phyloP scores from a whole-genome alignment of 495 filamentous ascomycete genomes.

The Apiosordaria backusii region DNA sequence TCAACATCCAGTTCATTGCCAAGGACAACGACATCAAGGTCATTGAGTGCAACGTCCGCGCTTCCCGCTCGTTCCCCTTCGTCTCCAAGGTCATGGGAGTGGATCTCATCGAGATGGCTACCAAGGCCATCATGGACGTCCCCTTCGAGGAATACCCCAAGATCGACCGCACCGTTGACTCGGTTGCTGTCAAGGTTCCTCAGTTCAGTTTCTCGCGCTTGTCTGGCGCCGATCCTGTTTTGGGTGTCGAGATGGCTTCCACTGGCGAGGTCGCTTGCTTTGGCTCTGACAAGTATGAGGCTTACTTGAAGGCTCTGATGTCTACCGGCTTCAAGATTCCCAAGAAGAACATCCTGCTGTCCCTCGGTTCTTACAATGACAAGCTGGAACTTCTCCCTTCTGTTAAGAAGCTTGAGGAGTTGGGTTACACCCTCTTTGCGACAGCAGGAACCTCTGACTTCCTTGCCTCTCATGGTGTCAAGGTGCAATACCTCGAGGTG shows the following conservation, averaged over 20 bases:
- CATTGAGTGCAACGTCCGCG: slow-evolving; percentile 97
- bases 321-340: slow-evolving; percentile 97
- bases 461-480: slow-evolving; percentile 83
- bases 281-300: slow-evolving; percentile 92
- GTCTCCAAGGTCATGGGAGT: slow-evolving; percentile 99
- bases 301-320: slow-evolving; percentile 91
- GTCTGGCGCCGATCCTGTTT: slow-evolving; percentile 91
- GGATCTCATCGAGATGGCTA: slow-evolving; percentile 97
- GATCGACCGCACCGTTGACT: slow-evolving; percentile 67
- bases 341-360: slow-evolving; percentile 91
- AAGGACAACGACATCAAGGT: slow-evolving; percentile 99
- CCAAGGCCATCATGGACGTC: slow-evolving; percentile 89
- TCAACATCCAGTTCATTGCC: slow-evolving; percentile 99
- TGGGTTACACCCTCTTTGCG: slow-evolving; percentile 92
- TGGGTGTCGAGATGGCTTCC: slow-evolving; percentile 98
- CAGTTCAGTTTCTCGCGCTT: slow-evolving; percentile 98
- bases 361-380: slow-evolving; percentile 95
- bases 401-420: slow-evolving; percentile 76
- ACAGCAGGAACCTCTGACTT: slow-evolving; percentile 96
- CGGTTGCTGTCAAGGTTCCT: slow-evolving; percentile 95
- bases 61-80: slow-evolving; percentile 95
- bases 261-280: slow-evolving; percentile 98
- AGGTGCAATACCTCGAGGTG: slow-evolving; percentile 87
- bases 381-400: slow-evolving; percentile 96
- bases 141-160: slow-evolving; percentile 80